Evolutionary conservation across 306 rosid genomes (phyloP).

Genomic region (Vicia sativa): DNA sequence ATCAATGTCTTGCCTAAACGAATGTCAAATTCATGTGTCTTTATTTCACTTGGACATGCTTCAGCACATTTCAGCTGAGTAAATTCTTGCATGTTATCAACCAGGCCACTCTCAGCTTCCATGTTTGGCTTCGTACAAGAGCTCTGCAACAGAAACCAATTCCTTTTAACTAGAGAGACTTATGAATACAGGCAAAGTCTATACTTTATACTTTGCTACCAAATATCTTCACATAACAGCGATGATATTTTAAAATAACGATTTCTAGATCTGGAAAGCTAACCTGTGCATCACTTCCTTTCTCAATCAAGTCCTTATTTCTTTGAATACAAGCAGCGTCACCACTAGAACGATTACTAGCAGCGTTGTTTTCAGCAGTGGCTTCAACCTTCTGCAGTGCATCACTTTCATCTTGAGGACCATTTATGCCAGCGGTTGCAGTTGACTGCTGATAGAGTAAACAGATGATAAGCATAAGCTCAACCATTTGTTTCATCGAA

Average conservation of each 20-base stretch:
- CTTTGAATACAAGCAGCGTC: slow-evolving; percentile 54
- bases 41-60: slow-evolving; percentile 46
- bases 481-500: slow-evolving; percentile 18
- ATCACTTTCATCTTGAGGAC: slow-evolving; percentile 62
- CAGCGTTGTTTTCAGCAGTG: slow-evolving; percentile 78
- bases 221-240: slow-evolving; percentile 26
- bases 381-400: slow-evolving; percentile 66
- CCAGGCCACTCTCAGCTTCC: slow-evolving; percentile 64
- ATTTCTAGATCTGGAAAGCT: slow-evolving; percentile 36
- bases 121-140: slow-evolving; percentile 88
- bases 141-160: slow-evolving; percentile 70
- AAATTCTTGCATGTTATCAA: slow-evolving; percentile 53
- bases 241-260: slow-evolving; percentile 5
- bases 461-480: slow-evolving; percentile 21
- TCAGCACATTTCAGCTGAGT: slow-evolving; percentile 49
- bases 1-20: slow-evolving; percentile 44
- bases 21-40: slow-evolving; percentile 52
- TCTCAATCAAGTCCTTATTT: slow-evolving; percentile 67
- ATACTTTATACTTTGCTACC: not conserved
- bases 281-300: slow-evolving; percentile 95
- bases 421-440: slow-evolving; percentile 39
- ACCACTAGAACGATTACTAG: slow-evolving; percentile 72
- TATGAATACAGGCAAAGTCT: not conserved
- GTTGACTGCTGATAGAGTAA: slow-evolving; percentile 70
- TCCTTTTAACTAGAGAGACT: slow-evolving; percentile 23